Evolutionary conservation across 176 grass and related monocot species (phyloP).

Genomic region (Raddia guianensis): DNA sequence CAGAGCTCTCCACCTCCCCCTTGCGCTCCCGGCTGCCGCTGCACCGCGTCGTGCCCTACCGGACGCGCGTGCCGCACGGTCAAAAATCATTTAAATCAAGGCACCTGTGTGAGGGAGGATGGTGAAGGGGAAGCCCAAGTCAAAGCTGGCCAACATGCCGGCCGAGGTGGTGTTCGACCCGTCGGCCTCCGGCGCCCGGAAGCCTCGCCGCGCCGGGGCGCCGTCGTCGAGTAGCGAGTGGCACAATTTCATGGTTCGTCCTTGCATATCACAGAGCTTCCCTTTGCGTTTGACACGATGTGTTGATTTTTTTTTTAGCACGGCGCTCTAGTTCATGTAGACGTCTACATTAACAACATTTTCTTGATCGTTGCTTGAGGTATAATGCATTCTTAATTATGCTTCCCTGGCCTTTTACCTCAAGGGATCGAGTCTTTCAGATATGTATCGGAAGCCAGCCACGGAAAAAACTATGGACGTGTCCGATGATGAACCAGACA

Average conservation of each 20-base stretch:
- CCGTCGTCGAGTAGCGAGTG: conserved; percentile 40
- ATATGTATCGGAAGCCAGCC: conserved; percentile 74
- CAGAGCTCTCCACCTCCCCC: too few species aligned
- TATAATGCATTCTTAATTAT: background rate
- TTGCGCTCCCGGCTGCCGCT: too few species aligned
- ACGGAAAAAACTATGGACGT: conserved; percentile 36
- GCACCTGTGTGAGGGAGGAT: conserved; percentile 11
- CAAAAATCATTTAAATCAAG: too few species aligned
- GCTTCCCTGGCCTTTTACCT: background rate
- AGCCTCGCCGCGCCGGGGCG: conserved; percentile 40
- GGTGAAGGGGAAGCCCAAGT: conserved; percentile 52
- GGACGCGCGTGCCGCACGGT: too few species aligned
- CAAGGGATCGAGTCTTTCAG: conserved; percentile 70
- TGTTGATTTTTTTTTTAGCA: background rate
- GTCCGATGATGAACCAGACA: conserved; percentile 72
- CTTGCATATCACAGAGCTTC: background rate
- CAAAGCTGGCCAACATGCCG: conserved; percentile 32
- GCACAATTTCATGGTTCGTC: conserved; percentile 50
- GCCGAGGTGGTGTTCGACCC: conserved; percentile 55
- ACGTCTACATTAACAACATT: background rate
- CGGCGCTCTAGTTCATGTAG: background rate
- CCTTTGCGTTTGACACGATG: background rate
- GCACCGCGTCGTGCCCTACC: too few species aligned
- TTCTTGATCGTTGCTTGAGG: background rate
- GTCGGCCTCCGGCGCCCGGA: conserved; percentile 14